Base-by-base conservation (phyloP, 2,329 filamentous ascomycete genomes). In the Fusarium sp. region DNA sequence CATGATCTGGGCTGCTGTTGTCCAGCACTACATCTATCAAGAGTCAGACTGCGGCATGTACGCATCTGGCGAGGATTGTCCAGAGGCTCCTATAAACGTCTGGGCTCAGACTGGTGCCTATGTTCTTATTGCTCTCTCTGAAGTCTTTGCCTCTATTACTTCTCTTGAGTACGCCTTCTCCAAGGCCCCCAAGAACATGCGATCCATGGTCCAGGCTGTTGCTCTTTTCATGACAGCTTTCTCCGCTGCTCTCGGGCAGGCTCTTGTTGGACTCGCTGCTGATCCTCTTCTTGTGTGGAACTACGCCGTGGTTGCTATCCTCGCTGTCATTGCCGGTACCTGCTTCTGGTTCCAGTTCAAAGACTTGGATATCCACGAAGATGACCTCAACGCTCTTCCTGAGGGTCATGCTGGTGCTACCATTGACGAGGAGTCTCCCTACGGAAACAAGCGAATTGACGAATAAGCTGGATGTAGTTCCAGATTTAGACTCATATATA, bases 171-270 rank as follows among this genome's bases (percentile, higher is more conserved):
- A 92, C 69, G 91, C 91, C 22, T 93, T 88, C 79, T 90, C 90
- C 73, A 93, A 93, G 77, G 90, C 90, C 0, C 92, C 91, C 10
- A 85, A 84, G 74, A 93, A 92, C 79, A 94, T 94, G 91, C 85
- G 90, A 7, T 90, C 88, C 25, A 84, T 93, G 56, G 88, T 94
- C n/a, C 84, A 85, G 70, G 86, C 87, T 11, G 82, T 93, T 54
- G 87, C 87, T 48, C 85, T 92, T 51, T 90, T 93, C 80, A 90
- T 87, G 80, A 88, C 85, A 37, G 89, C 90, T 47, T 86, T 93
- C 73, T 87, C 88, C 8, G 83, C 88, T 40, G 90, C 90, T 39
- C 81, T 93, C 23, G 88, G 88, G 1, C 89, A 93, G 78, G 90
- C 81, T 11, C 77, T 82, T 25, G 75, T 76, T 19, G 72, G 74